Percentiles rank a stretch among this genome's conserved stretches.
Conservation (phyloP, 768 basidiomycete species). For the Tylopilus cervinicoccineus region DNA sequence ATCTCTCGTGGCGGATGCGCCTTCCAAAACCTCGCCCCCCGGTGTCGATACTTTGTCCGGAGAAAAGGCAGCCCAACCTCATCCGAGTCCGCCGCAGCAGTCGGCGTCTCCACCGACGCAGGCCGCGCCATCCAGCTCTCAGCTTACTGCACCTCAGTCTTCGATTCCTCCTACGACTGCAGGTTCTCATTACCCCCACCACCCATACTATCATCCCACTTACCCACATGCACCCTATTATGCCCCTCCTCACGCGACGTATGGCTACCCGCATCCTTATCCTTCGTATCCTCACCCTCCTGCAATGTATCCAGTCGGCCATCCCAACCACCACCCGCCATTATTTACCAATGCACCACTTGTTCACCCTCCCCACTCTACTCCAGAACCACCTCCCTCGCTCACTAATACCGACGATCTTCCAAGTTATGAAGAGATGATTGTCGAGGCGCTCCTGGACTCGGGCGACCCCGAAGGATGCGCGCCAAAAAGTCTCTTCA, state of each 20-base stretch:
- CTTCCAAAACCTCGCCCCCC: conserved; percentile 12
- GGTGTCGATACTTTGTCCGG: conserved; percentile 11
- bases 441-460: conserved; percentile 71
- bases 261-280: conserved; percentile 38
- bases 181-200: conserved; percentile 44
- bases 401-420: conserved; percentile 45
- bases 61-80: conserved; percentile 13
- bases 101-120: conserved; percentile 23
- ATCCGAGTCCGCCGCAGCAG: conserved; percentile 17
- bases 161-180: conserved; percentile 20
- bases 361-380: conserved; percentile 30
- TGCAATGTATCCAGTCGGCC: conserved; percentile 28
- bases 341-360: conserved; percentile 36
- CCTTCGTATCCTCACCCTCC: conserved; percentile 31
- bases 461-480: conserved; percentile 69
- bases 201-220: conserved; percentile 52
- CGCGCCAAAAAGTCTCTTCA: conserved; percentile 78
- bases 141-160: conserved; percentile 18
- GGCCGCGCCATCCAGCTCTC: conserved; percentile 19
- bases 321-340: conserved; percentile 25
- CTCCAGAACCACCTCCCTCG: conserved; percentile 26
- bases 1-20: conserved; percentile 9
- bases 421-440: conserved; percentile 91
- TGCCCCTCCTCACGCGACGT: conserved; percentile 36
- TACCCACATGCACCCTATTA: conserved; percentile 73